A percentile compares a stretch with the other conserved stretches of the same genome.
Evolutionary conservation across 2,329 filamentous ascomycete species (phyloP).

Genomic region (Lachnellula subtilissima): DNA sequence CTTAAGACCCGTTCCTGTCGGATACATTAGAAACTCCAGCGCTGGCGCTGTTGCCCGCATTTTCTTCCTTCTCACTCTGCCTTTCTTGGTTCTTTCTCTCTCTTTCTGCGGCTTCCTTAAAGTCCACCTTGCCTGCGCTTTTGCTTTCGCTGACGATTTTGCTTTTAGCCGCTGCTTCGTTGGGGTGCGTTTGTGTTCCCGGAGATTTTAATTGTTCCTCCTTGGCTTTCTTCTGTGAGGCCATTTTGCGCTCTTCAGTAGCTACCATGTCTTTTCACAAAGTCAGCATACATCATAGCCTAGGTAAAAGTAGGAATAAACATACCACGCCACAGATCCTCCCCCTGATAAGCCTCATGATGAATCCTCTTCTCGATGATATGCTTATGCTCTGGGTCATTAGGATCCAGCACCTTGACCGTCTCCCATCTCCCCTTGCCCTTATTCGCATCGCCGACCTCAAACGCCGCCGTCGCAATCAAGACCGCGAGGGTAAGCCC

Average conservation of each 20-base stretch:
- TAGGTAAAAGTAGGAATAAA: conserved; percentile 15
- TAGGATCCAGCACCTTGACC: conserved; percentile 71
- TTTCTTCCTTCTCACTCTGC: conserved; percentile 9
- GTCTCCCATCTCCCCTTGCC: conserved; percentile 81
- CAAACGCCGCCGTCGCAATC: conserved; percentile 62
- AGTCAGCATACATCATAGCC: conserved; percentile 13
- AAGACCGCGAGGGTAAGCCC: conserved; percentile 65
- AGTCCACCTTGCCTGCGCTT: conserved; percentile 23
- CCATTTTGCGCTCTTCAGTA: conserved; percentile 63
- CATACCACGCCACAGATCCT: conserved; percentile 89
- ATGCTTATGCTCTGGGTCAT: conserved; percentile 77
- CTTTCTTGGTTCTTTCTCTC: conserved; percentile 11
- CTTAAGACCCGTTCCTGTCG: no score
- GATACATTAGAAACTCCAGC: not conserved
- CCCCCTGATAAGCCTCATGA: conserved; percentile 79
- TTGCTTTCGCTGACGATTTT: conserved; percentile 53
- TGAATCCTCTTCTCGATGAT: conserved; percentile 83
- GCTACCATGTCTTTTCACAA: conserved; percentile 70
- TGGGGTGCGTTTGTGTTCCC: conserved; percentile 31
- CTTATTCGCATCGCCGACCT: conserved; percentile 69
- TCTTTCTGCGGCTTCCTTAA: conserved; percentile 8
- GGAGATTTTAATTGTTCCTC: conserved; percentile 28
- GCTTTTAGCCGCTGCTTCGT: conserved; percentile 52
- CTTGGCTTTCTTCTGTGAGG: conserved; percentile 39
- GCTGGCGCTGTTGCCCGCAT: conserved; percentile 3